Percentiles rank a stretch among this genome's conserved stretches.
phyloP scores from a whole-genome alignment of 495 filamentous ascomycete species.

The Podospora anserina region DNA sequence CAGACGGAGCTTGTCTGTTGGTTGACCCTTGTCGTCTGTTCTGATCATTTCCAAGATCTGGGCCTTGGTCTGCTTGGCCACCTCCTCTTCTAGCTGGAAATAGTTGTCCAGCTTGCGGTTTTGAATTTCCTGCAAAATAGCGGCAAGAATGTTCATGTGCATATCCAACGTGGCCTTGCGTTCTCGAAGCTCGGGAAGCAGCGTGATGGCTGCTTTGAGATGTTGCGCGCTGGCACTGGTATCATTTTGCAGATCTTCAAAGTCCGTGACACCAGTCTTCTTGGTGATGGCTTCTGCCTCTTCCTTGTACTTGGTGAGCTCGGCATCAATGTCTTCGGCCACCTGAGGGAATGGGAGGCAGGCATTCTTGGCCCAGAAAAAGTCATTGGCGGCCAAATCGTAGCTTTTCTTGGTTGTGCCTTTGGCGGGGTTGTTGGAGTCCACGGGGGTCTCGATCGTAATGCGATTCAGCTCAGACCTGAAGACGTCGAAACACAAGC shows the following conservation, averaged over 20 bases:
- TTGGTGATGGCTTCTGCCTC: constrained; percentile 92
- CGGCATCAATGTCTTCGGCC: constrained; percentile 78
- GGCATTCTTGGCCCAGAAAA: constrained; percentile 97
- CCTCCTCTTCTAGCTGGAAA: constrained; percentile 92
- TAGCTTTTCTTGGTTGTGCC: constrained; percentile 78
- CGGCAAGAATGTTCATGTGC: constrained; percentile 78
- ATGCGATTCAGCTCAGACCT: constrained; percentile 74
- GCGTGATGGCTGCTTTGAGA: constrained; percentile 90
- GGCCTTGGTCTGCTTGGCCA: constrained; percentile 85
- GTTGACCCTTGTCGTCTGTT: constrained; percentile 73
- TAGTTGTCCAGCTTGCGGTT: constrained; percentile 93
- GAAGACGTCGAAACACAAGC: constrained; percentile 90
- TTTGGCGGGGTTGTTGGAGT: constrained; percentile 69
- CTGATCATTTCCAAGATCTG: constrained; percentile 88
- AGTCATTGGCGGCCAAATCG: constrained; percentile 86
- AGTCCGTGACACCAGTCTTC: constrained; percentile 87
- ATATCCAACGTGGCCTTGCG: constrained; percentile 90
- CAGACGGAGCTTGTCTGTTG: constrained; percentile 82
- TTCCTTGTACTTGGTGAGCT: constrained; percentile 91
- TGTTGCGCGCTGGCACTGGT: constrained; percentile 85
- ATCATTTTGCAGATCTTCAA: constrained; percentile 92
- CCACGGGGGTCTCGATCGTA: constrained; percentile 76
- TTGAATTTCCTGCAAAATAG: constrained; percentile 30
- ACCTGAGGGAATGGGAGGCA: constrained; percentile 91
- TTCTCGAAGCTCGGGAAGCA: constrained; percentile 87